Percentiles rank a stretch among this genome's conserved stretches.
Conservation (phyloP, 139 green algal species). For the Volvox africanus region DNA sequence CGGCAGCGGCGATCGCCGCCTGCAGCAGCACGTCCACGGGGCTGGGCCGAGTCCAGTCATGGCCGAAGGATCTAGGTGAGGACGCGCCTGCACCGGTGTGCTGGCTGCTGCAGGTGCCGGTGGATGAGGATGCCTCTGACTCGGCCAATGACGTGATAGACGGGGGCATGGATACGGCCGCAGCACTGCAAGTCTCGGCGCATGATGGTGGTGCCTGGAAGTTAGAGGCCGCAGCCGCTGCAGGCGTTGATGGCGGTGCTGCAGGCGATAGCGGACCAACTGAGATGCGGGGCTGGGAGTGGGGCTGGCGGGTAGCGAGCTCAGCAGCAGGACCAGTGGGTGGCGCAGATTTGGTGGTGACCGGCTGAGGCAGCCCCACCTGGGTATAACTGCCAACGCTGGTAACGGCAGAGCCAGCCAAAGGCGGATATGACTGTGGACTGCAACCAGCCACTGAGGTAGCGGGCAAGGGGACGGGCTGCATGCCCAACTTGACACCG, state of each 20-base stretch:
- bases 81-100: background rate
- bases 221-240: background rate
- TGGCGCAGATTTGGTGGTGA: no score
- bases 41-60: conserved; percentile 35
- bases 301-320: no score
- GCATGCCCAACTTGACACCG: background rate
- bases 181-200: background rate
- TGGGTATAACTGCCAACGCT: background rate
- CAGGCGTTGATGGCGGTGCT: background rate
- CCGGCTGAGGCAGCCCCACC: no score
- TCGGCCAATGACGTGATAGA: background rate
- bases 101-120: conserved; percentile 8
- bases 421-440: conserved; percentile 23
- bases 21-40: conserved; percentile 39
- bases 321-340: background rate
- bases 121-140: background rate
- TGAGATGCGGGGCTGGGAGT: no score
- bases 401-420: background rate
- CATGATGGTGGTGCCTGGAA: background rate
- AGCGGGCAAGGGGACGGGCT: background rate
- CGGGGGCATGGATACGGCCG: background rate
- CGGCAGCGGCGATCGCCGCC: conserved; percentile 8
- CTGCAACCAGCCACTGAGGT: background rate
- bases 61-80: conserved; percentile 5
- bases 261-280: background rate